Percentiles rank a stretch among this genome's conserved stretches.
phyloP scores from a whole-genome alignment of 1,284 basidiomycete species.

The Lignosus rhinocerotis region DNA sequence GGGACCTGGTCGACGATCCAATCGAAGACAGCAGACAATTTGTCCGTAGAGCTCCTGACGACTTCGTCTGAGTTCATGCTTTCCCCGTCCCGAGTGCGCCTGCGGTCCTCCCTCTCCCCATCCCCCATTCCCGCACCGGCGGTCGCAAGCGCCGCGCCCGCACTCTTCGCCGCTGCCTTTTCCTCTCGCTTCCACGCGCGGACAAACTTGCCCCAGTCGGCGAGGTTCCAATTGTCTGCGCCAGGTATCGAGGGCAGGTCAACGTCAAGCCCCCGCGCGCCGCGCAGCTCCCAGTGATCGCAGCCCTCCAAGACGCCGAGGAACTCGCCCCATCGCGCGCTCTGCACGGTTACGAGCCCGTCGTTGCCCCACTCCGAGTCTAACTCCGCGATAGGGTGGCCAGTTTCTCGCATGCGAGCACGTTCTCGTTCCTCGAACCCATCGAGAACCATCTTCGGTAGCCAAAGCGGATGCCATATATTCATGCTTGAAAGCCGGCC shows the following conservation, averaged over 20 bases:
- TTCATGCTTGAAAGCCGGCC: slow-evolving; percentile 73
- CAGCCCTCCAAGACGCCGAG: slow-evolving; percentile 87
- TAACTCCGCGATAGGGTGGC: slow-evolving; percentile 21
- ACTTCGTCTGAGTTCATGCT: slow-evolving; percentile 52
- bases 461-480: slow-evolving; percentile 95
- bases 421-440: slow-evolving; percentile 63
- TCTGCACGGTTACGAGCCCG: slow-evolving; percentile 88
- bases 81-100: slow-evolving; percentile 30
- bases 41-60: slow-evolving; percentile 67
- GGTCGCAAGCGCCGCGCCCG: slow-evolving; percentile 15
- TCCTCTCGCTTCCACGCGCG: slow-evolving; percentile 58
- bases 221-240: slow-evolving; percentile 55
- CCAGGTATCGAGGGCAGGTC: slow-evolving; percentile 53
- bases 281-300: slow-evolving; percentile 97
- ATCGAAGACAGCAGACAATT: slow-evolving; percentile 70
- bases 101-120: slow-evolving; percentile 8
- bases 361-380: slow-evolving; percentile 87
- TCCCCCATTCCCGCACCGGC: slow-evolving; percentile 4
- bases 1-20: slow-evolving; percentile 78
- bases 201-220: slow-evolving; percentile 64
- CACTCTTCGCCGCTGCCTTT: slow-evolving; percentile 37
- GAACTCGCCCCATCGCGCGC: slow-evolving; percentile 92
- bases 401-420: slow-evolving; percentile 34
- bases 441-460: slow-evolving; percentile 94
- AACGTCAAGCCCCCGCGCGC: slow-evolving; percentile 67